These are phyloP conservation scores for Acer negundo DNA, from an alignment of 345 rosid genomes.

Conservation along the genomic window DNA sequence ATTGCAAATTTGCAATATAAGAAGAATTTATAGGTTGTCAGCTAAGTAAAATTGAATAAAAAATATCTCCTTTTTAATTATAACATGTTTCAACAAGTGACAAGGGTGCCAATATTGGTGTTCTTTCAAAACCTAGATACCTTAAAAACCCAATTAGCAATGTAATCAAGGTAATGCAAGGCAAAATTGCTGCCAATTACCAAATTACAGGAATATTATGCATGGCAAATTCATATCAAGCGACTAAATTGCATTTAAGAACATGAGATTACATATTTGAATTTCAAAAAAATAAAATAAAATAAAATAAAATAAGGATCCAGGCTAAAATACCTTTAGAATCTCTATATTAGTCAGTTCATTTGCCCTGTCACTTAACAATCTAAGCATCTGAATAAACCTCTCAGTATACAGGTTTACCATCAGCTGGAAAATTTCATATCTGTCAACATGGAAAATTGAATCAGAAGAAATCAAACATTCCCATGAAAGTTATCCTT, in stretches of 20 bases:
- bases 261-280: constrained; percentile 6
- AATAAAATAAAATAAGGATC: neutral
- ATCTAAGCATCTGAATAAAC: constrained; percentile 97
- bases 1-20: neutral
- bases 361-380: constrained; percentile 92
- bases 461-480: constrained; percentile 13
- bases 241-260: constrained; percentile 1
- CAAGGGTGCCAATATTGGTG: neutral
- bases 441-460: constrained; percentile 60
- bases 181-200: neutral
- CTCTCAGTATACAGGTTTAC: constrained; percentile 98
- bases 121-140: neutral
- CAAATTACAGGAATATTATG: neutral
- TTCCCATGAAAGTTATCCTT: constrained; percentile 2
- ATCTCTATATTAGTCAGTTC: constrained; percentile 96
- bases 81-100: neutral
- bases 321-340: constrained; percentile 63
- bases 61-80: neutral
- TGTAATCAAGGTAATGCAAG: constrained; percentile 1
- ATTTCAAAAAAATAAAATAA: neutral
- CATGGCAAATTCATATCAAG: constrained; percentile 8
- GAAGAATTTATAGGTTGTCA: neutral
- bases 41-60: neutral
- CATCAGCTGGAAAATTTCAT: constrained; percentile 99
- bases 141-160: neutral